phyloP scores from a whole-genome alignment of 2,329 filamentous ascomycete genomes.

The Neopestalotiopsis rosae region DNA sequence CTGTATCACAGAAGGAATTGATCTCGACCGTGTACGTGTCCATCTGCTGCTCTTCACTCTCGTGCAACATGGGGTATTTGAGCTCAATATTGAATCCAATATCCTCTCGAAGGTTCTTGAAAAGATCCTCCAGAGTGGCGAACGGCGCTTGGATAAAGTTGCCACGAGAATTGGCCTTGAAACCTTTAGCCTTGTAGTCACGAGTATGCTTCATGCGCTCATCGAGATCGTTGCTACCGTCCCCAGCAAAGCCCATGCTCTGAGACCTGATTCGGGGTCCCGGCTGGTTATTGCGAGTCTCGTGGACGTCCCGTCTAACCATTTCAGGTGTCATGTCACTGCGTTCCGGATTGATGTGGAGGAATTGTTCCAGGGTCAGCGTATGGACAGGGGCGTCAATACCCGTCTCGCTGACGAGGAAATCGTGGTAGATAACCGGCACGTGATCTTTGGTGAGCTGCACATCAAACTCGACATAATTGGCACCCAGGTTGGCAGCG shows the following conservation, averaged over 20 bases:
- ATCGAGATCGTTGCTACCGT: conserved; percentile 49
- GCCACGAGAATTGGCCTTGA: conserved; percentile 92
- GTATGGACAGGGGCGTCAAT: conserved; percentile 97
- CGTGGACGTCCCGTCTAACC: conserved; percentile 31
- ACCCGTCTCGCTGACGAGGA: conserved; percentile 95
- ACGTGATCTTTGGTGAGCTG: conserved; percentile 99
- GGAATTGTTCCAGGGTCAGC: conserved; percentile 91
- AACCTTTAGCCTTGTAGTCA: conserved; percentile 93
- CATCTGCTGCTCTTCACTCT: conserved; percentile 95
- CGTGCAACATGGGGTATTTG: conserved; percentile 98
- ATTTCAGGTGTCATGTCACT: conserved; percentile 44
- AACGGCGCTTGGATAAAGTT: conserved; percentile 97
- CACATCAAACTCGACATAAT: conserved; percentile 82
- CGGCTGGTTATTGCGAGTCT: conserved; percentile 36
- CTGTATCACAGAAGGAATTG: conserved; percentile 95
- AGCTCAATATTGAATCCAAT: conserved; percentile 99
- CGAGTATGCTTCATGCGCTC: conserved; percentile 98
- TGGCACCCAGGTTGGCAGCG: conserved; percentile 87
- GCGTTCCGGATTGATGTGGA: conserved; percentile 76
- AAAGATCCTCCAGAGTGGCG: conserved; percentile 92
- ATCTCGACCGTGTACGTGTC: conserved; percentile 94
- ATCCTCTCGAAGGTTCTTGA: conserved; percentile 78
- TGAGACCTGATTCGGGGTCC: conserved; percentile 53
- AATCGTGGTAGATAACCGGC: conserved; percentile 98
- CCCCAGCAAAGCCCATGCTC: conserved; percentile 58